Conservation (phyloP, 306 rosid genomes). For the Sophora flavescens region DNA sequence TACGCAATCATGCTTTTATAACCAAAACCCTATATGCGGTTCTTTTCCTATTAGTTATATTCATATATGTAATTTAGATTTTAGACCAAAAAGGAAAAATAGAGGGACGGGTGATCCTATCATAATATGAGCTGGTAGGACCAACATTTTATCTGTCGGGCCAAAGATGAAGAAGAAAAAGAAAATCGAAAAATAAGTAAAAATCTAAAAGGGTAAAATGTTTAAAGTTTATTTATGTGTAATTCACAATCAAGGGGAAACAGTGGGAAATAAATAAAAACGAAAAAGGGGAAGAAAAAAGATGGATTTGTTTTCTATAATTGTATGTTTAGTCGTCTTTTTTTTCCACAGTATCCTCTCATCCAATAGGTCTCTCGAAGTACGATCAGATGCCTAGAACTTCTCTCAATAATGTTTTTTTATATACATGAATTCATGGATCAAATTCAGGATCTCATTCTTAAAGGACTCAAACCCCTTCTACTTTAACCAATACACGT, state of each 20-base stretch:
- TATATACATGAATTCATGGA: too few species aligned
- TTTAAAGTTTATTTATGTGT: background rate
- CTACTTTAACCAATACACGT: too few species aligned
- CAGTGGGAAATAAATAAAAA: background rate
- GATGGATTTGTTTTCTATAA: background rate
- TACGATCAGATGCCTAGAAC: too few species aligned
- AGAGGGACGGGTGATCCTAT: background rate
- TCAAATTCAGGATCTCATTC: too few species aligned
- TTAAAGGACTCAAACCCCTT: too few species aligned
- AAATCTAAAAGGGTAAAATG: background rate
- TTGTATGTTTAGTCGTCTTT: background rate
- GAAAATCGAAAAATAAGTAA: background rate
- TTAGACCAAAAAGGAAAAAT: background rate
- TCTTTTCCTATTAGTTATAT: background rate
- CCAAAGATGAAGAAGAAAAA: background rate
- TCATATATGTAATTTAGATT: background rate
- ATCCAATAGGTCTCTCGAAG: too few species aligned
- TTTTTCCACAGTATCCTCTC: too few species aligned
- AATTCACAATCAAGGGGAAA: background rate
- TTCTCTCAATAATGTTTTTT: too few species aligned
- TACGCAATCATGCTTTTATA: conserved; percentile 8
- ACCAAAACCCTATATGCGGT: background rate
- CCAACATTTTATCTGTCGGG: background rate
- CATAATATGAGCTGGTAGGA: background rate
- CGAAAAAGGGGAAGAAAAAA: background rate